phyloP scores from a whole-genome alignment of 306 rosid genomes.

The Erythrophleum fordii region DNA sequence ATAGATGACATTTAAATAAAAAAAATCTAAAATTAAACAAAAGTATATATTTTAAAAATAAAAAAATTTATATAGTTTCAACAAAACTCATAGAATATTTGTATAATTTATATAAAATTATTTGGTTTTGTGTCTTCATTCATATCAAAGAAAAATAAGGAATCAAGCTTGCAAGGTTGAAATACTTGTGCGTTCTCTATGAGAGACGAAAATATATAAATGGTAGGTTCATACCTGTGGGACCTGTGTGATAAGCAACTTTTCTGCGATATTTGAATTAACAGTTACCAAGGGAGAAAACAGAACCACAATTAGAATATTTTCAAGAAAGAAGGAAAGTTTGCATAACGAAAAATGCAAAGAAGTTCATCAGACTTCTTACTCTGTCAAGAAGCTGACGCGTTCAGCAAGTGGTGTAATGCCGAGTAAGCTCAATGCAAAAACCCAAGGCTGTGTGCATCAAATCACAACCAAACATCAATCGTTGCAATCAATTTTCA shows the following conservation, averaged over 20 bases:
- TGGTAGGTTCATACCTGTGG: conserved; percentile 71
- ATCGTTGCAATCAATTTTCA: neutral
- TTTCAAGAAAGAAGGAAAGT: conserved; percentile 17
- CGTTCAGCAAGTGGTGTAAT: conserved; percentile 94
- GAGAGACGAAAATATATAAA: neutral
- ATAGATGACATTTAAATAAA: neutral
- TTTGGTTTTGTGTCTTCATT: too few species aligned
- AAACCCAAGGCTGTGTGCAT: conserved; percentile 81
- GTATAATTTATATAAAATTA: too few species aligned
- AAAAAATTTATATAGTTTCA: too few species aligned
- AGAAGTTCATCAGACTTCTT: conserved; percentile 41
- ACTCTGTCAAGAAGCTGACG: conserved; percentile 95
- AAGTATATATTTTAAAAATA: neutral
- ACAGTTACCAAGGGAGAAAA: conserved; percentile 1
- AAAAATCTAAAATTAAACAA: neutral
- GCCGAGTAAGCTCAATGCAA: conserved; percentile 78
- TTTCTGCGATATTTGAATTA: conserved; percentile 60
- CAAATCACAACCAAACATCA: conserved; percentile 14
- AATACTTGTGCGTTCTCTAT: neutral
- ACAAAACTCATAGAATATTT: too few species aligned
- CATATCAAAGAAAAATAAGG: too few species aligned
- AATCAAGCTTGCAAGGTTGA: too few species aligned
- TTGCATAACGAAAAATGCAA: conserved; percentile 13
- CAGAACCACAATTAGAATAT: conserved; percentile 19
- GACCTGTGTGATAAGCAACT: conserved; percentile 82